phyloP scores from a whole-genome alignment of 805 yeast genomes.

The Phaffomyces opuntiae region DNA sequence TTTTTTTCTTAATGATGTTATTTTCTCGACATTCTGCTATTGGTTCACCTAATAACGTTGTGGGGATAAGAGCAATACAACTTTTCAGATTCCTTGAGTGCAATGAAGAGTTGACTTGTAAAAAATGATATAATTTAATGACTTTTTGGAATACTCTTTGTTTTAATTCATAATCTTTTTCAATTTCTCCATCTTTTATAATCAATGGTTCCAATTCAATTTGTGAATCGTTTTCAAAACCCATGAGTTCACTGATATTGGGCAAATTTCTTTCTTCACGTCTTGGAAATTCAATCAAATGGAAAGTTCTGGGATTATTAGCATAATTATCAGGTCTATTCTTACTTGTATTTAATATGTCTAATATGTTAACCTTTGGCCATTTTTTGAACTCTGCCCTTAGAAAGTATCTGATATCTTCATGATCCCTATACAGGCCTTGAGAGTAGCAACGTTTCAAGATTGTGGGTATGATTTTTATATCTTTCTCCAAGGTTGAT shows the following conservation, averaged over 20 bases:
- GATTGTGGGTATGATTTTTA: slow-evolving; percentile 9
- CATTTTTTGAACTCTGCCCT: slow-evolving; percentile 15
- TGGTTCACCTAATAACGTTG: slow-evolving; percentile 15
- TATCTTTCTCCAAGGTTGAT: background rate
- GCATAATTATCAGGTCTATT: background rate
- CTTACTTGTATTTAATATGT: background rate
- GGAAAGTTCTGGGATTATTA: slow-evolving; percentile 2
- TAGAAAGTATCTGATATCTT: slow-evolving; percentile 14
- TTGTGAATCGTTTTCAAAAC: background rate
- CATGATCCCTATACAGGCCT: slow-evolving; percentile 16
- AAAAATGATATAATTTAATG: slow-evolving; percentile 14
- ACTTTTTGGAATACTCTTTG: slow-evolving; percentile 17
- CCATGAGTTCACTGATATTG: background rate
- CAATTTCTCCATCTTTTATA: background rate
- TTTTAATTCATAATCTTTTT: slow-evolving; percentile 5
- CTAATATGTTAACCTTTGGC: slow-evolving; percentile 17
- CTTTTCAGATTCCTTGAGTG: slow-evolving; percentile 15
- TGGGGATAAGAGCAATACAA: slow-evolving; percentile 15
- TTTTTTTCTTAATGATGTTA: slow-evolving; percentile 17
- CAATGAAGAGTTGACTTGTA: slow-evolving; percentile 4
- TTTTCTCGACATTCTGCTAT: slow-evolving; percentile 14
- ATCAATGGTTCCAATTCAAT: background rate
- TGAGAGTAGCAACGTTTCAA: slow-evolving; percentile 14
- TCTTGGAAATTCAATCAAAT: slow-evolving; percentile 9
- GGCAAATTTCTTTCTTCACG: slow-evolving; percentile 11